Evolutionary conservation across 2,329 filamentous ascomycete genomes (phyloP).

Genomic region (Aspergillus sp.): DNA sequence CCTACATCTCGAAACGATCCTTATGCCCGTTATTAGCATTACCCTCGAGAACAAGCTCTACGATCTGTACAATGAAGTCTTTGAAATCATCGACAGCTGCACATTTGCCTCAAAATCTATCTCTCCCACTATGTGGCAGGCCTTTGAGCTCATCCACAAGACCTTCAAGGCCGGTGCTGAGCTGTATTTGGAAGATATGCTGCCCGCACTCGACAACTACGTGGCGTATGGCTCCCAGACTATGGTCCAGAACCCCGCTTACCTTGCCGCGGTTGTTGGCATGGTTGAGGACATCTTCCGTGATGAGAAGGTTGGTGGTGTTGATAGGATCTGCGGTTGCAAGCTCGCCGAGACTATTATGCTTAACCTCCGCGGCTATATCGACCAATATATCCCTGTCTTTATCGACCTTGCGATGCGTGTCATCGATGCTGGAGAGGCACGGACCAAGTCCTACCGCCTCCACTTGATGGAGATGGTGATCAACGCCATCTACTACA

Average conservation of each 20-base stretch:
- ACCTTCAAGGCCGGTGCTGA: constrained; percentile 98
- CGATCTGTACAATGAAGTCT: constrained; percentile 96
- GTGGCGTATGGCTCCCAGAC: constrained; percentile 85
- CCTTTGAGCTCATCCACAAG: constrained; percentile 92
- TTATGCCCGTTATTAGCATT: constrained; percentile 96
- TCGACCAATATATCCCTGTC: constrained; percentile 83
- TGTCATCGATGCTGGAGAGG: constrained; percentile 69
- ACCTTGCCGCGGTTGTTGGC: constrained; percentile 82
- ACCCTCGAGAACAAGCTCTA: constrained; percentile 98
- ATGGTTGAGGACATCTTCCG: constrained; percentile 97
- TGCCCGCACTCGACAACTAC: constrained; percentile 96
- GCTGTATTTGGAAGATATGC: constrained; percentile 97
- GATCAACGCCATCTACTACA: constrained; percentile 98
- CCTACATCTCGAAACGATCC: constrained; percentile 86
- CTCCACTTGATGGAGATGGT: constrained; percentile 99
- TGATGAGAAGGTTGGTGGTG: constrained; percentile 86
- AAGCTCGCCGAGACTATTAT: constrained; percentile 97
- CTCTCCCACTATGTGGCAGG: constrained; percentile 96
- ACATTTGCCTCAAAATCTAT: constrained; percentile 97
- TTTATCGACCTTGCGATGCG: constrained; percentile 90
- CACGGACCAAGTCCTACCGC: constrained; percentile 88
- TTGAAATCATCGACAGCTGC: constrained; percentile 99
- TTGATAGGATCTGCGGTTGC: constrained; percentile 95
- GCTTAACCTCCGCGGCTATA: constrained; percentile 85
- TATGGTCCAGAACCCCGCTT: constrained; percentile 78